phyloP scores from a whole-genome alignment of 495 filamentous ascomycete genomes.

The Chaetomium tenue region DNA sequence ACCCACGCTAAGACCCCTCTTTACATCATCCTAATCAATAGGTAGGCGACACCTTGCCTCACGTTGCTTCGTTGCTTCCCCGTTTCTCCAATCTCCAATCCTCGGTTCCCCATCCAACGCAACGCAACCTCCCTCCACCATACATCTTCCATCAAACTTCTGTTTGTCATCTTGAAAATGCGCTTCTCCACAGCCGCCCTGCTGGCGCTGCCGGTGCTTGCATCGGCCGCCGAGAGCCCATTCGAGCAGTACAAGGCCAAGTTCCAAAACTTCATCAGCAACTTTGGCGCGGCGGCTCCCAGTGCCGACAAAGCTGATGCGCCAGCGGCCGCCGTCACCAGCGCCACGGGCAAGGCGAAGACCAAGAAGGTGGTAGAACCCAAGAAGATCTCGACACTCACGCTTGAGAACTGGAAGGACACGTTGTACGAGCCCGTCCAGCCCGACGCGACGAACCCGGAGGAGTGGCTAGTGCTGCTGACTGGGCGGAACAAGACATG shows the following conservation, averaged over 20 bases:
- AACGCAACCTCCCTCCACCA: conserved; percentile 7
- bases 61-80: background rate
- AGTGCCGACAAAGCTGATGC: background rate
- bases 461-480: conserved; percentile 79
- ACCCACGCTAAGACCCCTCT: background rate
- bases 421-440: conserved; percentile 62
- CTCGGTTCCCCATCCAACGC: background rate
- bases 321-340: conserved; percentile 54
- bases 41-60: background rate
- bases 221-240: conserved; percentile 54
- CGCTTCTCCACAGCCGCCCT: conserved; percentile 63
- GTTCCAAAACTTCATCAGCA: conserved; percentile 58
- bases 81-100: conserved; percentile 13
- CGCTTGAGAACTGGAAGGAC: conserved; percentile 68
- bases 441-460: conserved; percentile 52
- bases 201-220: conserved; percentile 67
- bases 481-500: conserved; percentile 88
- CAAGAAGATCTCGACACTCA: conserved; percentile 58
- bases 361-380: conserved; percentile 44
- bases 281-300: conserved; percentile 41
- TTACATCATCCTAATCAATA: conserved; percentile 8
- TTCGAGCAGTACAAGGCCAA: conserved; percentile 63
- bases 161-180: conserved; percentile 52
- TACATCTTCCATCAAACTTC: background rate
- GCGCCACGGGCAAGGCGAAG: conserved; percentile 37